Percentiles rank a stretch among this genome's conserved stretches.
Conservation (phyloP, 768 basidiomycete genomes). For the Phaeotremella fagi region DNA sequence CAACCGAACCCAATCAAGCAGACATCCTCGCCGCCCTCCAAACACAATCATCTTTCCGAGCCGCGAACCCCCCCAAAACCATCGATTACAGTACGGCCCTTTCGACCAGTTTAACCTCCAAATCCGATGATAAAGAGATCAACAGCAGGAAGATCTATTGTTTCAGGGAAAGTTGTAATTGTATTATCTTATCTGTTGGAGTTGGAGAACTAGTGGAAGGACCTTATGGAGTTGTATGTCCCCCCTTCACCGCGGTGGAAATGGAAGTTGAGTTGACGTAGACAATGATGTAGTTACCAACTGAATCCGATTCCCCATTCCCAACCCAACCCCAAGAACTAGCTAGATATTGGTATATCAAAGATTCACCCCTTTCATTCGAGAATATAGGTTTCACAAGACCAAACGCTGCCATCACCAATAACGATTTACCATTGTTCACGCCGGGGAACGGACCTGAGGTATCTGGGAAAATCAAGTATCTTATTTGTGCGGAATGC, state of each 20-base stretch:
- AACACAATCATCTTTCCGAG: constrained; percentile 22
- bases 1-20: constrained; percentile 40
- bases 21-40: constrained; percentile 40
- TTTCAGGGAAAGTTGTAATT: constrained; percentile 42
- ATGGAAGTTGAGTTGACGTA: neutral
- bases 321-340: constrained; percentile 2
- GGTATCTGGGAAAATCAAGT: constrained; percentile 38
- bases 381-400: constrained; percentile 50
- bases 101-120: constrained; percentile 3
- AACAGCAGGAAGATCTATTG: constrained; percentile 42
- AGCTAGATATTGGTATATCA: constrained; percentile 40
- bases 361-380: constrained; percentile 43
- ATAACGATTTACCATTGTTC: constrained; percentile 3
- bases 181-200: constrained; percentile 35
- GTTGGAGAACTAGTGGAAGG: constrained; percentile 29
- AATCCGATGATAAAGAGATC: no score
- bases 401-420: constrained; percentile 8
- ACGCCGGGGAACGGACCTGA: neutral
- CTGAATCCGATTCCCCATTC: constrained; percentile 35
- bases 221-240: constrained; percentile 27
- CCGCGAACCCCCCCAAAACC: constrained; percentile 13
- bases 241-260: neutral
- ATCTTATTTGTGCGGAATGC: constrained; percentile 49
- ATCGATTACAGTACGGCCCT: constrained; percentile 9
- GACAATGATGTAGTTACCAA: constrained; percentile 27